These are phyloP conservation scores for Xanthoparmelia taractica DNA, from an alignment of 495 filamentous ascomycete genomes.

Conservation along the genomic window DNA sequence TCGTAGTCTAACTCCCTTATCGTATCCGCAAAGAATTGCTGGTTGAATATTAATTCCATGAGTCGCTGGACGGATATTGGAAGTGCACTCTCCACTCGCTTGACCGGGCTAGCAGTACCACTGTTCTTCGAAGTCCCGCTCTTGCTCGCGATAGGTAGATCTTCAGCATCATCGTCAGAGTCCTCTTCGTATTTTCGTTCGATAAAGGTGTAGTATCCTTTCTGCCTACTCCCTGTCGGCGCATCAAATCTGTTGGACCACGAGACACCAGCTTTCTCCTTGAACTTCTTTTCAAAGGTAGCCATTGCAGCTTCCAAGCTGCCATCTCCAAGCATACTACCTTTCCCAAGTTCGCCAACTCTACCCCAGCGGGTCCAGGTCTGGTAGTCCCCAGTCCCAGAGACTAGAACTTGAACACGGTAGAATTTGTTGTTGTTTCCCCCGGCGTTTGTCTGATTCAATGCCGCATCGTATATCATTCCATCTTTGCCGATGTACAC, in stretches of 20 bases:
- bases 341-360: conserved; percentile 63
- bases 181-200: conserved; percentile 60
- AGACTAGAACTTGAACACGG: conserved; percentile 46
- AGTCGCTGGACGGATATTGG: conserved; percentile 50
- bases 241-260: conserved; percentile 53
- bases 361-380: conserved; percentile 69
- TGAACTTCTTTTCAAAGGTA: conserved; percentile 65
- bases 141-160: neutral
- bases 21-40: conserved; percentile 49
- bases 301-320: conserved; percentile 39
- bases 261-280: conserved; percentile 57
- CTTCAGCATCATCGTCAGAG: conserved; percentile 52
- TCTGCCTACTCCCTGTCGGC: conserved; percentile 28
- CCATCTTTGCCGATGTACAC: conserved; percentile 58
- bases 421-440: conserved; percentile 70
- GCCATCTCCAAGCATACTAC: conserved; percentile 36
- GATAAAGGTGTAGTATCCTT: conserved; percentile 65
- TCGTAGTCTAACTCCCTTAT: conserved; percentile 71
- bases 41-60: conserved; percentile 74
- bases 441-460: conserved; percentile 40
- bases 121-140: neutral
- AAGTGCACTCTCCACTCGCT: conserved; percentile 32
- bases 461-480: conserved; percentile 49
- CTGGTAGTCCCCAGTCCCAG: conserved; percentile 31
- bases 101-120: neutral